Evolutionary conservation across 164 flowering plant genomes (phyloP), one percentile per base, ranked within the genome.

Genomic region (Aristolochia californica): DNA sequence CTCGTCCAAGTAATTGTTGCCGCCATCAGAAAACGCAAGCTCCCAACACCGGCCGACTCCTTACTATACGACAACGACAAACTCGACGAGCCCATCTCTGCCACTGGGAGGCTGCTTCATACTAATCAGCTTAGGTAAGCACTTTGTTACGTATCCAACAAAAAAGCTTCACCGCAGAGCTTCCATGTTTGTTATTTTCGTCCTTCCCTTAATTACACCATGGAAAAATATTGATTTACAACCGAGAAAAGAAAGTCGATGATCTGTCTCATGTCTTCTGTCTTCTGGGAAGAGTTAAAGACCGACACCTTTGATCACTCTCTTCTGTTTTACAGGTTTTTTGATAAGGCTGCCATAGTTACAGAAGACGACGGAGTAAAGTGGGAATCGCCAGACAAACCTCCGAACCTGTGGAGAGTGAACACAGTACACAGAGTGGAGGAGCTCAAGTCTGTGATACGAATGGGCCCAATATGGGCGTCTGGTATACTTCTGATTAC

Each of bases 381-480:
- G 20, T 5, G 43, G 24, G 3, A 47, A 3, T 65, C 72, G 59
- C 22, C 67, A 1, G 53, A 70, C 2, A 30, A 59, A 13, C 5
- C 52, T 3, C 87, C 87, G 5, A 82, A 86, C 38, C 73, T 70
- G 16, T 88, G 96, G 96, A 65, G 76, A 45, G 73, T 88, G 9
- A 70, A 62, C 74, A 86, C 91, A 0, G 87, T 86, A 50, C 94
- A 85, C 67, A 68, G 96, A 17, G 85, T 88, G 5, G 96, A 86
- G 56, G 96, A 88, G 44, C 80, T 88, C 1, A 88, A 88, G 58
- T 75, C 85, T 0, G 28, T 86, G 1, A 78, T 86, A 57, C 44
- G 96, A 59, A 84, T 88, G 94, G 85, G 79, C 2, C 96, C 96
- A 1, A 83, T 88, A n/a, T 84, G 94, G 94, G 87, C 91, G 0